phyloP scores from a whole-genome alignment of 1,284 basidiomycete genomes.

The Trametes sp. region DNA sequence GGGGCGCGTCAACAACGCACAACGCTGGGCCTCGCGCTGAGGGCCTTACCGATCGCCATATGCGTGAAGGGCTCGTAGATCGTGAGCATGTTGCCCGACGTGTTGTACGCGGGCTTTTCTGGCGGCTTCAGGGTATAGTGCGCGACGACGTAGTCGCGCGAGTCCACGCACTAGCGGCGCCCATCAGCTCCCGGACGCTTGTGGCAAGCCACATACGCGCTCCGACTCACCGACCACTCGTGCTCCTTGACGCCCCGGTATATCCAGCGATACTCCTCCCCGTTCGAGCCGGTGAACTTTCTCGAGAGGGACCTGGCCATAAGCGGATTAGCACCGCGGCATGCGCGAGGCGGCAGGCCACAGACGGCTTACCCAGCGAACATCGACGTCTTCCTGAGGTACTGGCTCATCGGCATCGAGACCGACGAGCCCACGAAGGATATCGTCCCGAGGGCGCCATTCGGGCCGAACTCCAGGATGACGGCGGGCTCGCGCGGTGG shows the following conservation, averaged over 20 bases:
- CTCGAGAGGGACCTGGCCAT: constrained; percentile 61
- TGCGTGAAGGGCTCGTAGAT: constrained; percentile 64
- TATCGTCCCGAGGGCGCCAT: constrained; percentile 63
- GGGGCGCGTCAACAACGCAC: neutral
- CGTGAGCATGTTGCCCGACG: constrained; percentile 71
- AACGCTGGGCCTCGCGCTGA: neutral
- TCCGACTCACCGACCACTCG: constrained; percentile 70
- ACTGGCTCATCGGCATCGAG: constrained; percentile 64
- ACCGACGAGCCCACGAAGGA: constrained; percentile 52
- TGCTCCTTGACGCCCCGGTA: constrained; percentile 58
- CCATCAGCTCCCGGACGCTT: constrained; percentile 11
- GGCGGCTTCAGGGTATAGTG: constrained; percentile 62
- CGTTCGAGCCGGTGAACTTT: constrained; percentile 71
- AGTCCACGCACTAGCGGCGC: constrained; percentile 58
- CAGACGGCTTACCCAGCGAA: constrained; percentile 64
- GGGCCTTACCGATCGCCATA: constrained; percentile 61
- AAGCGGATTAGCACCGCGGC: neutral
- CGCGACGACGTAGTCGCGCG: constrained; percentile 68
- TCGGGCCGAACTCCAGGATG: constrained; percentile 62
- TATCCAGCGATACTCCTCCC: constrained; percentile 72
- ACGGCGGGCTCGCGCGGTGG: constrained; percentile 57
- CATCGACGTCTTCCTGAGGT: constrained; percentile 64
- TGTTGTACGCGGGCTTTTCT: constrained; percentile 60
- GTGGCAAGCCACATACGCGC: constrained; percentile 9
- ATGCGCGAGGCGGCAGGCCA: constrained; percentile 2